A percentile compares a stretch with the other conserved stretches of the same genome.
Conservation (phyloP, 441 rosid genomes). For the Iberis amara region DNA sequence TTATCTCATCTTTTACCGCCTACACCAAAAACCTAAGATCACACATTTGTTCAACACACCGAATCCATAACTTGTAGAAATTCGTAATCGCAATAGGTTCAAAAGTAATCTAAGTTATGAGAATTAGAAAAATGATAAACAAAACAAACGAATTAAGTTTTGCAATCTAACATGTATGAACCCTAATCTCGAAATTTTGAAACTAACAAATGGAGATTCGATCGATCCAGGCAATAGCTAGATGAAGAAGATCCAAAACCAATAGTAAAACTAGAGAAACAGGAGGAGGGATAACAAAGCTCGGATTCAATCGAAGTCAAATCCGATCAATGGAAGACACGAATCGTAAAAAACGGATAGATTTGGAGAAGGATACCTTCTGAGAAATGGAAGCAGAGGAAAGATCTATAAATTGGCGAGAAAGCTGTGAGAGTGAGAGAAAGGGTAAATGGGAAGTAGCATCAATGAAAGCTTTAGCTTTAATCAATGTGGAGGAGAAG, state of each 20-base stretch:
- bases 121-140: background rate
- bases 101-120: too few species aligned
- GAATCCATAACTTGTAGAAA: constrained; percentile 11
- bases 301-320: constrained; percentile 27
- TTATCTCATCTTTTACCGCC: constrained; percentile 19
- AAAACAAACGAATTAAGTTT: background rate
- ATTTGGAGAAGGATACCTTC: constrained; percentile 11
- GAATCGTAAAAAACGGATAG: constrained; percentile 9
- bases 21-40: constrained; percentile 16
- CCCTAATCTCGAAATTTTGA: constrained; percentile 18
- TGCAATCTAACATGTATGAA: constrained; percentile 16
- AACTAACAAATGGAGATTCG: constrained; percentile 27
- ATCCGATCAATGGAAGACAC: constrained; percentile 14
- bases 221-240: constrained; percentile 4
- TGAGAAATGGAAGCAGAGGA: constrained; percentile 27
- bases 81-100: background rate
- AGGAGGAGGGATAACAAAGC: too few species aligned
- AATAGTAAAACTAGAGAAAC: constrained; percentile 1
- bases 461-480: constrained; percentile 26
- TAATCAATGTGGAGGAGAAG: constrained; percentile 22
- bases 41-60: background rate
- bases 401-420: constrained; percentile 3
- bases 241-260: constrained; percentile 8
- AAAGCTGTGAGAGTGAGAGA: constrained; percentile 27
- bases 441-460: constrained; percentile 18